These are phyloP conservation scores for Botryotinia convoluta DNA, from an alignment of 2,329 filamentous ascomycete species.

Conservation along the genomic window DNA sequence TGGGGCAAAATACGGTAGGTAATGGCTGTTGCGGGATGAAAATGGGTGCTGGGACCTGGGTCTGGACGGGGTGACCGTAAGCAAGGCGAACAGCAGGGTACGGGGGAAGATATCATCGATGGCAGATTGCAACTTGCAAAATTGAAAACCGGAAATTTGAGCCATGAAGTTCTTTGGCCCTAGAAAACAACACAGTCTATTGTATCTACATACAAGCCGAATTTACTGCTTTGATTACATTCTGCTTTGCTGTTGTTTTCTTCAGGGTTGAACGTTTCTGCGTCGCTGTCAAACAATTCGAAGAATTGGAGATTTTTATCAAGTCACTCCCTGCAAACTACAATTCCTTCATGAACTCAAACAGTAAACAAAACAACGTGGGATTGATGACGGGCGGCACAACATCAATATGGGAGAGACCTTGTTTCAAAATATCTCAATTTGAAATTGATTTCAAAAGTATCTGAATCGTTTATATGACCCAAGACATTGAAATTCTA, in stretches of 20 bases:
- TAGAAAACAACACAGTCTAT: background rate
- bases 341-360: constrained; percentile 8
- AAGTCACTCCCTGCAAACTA: constrained; percentile 1
- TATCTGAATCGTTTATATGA: constrained; percentile 1
- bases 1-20: constrained; percentile 12
- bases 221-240: background rate
- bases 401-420: background rate
- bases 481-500: background rate
- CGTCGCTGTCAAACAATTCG: constrained; percentile 13
- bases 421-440: constrained; percentile 1
- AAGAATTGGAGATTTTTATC: background rate
- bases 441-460: background rate
- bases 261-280: background rate
- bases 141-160: background rate
- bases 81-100: constrained; percentile 4
- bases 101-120: background rate
- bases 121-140: background rate
- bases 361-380: constrained; percentile 10
- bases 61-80: constrained; percentile 13
- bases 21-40: constrained; percentile 16
- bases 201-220: background rate
- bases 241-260: background rate
- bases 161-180: background rate
- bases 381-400: background rate
- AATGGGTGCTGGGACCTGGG: constrained; percentile 4